These are phyloP conservation scores for Chrysanthemum lavandulifolium DNA, from an alignment of 129 eudicot species.

Conservation along the genomic window DNA sequence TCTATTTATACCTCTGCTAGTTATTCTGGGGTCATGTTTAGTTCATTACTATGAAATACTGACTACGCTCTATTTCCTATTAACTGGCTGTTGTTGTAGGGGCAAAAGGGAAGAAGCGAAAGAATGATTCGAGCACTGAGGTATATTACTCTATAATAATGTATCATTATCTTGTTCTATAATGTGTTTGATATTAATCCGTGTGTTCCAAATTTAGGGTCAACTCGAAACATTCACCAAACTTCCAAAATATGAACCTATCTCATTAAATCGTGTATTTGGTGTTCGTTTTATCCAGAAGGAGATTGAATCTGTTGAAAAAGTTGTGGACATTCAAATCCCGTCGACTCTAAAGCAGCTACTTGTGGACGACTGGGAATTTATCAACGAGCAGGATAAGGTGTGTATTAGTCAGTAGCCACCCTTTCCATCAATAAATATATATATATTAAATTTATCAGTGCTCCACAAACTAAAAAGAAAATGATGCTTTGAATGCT, in stretches of 20 bases:
- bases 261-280: constrained; percentile 15
- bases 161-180: neutral
- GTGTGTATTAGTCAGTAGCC: constrained; percentile 31
- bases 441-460: neutral
- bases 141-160: constrained; percentile 32
- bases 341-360: constrained; percentile 75
- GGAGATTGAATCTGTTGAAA: constrained; percentile 51
- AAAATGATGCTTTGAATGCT: constrained; percentile 6
- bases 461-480: neutral
- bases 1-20: constrained; percentile 8
- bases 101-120: constrained; percentile 83
- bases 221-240: constrained; percentile 8
- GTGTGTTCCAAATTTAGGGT: constrained; percentile 8
- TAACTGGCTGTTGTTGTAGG: constrained; percentile 37
- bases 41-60: neutral
- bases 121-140: constrained; percentile 71
- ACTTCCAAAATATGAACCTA: constrained; percentile 2
- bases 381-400: constrained; percentile 69
- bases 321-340: constrained; percentile 64
- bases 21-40: constrained; percentile 16
- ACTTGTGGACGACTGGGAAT: constrained; percentile 89
- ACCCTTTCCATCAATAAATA: neutral
- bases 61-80: constrained; percentile 3
- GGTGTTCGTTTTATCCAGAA: constrained; percentile 39
- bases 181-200: neutral